Evolutionary conservation across 2,329 filamentous ascomycete genomes (phyloP).

Genomic region (Saccharata proteae): DNA sequence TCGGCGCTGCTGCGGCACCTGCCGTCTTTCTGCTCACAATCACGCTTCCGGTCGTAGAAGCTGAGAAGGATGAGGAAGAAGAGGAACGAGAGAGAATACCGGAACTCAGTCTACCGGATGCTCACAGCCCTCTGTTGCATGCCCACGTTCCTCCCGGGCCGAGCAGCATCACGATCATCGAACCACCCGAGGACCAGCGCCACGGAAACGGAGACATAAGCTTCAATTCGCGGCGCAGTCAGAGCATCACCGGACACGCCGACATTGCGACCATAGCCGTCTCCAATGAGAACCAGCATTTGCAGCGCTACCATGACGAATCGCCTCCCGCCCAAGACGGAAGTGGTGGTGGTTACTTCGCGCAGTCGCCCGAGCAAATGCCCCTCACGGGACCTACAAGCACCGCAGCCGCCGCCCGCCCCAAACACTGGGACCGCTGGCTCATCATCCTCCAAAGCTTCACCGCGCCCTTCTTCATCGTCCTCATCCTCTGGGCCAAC

Average conservation of each 20-base stretch:
- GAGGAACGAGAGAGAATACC: conserved; percentile 11
- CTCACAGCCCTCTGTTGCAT: neutral
- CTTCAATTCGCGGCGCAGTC: neutral
- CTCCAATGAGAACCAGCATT: conserved; percentile 2
- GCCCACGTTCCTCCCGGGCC: conserved; percentile 2
- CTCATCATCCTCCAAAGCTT: conserved; percentile 76
- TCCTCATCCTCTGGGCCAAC: conserved; percentile 64
- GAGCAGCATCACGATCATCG: conserved; percentile 9
- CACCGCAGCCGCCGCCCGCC: conserved; percentile 11
- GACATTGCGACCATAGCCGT: conserved; percentile 4
- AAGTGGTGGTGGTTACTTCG: conserved; percentile 13
- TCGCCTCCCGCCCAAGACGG: too few species aligned
- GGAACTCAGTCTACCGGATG: conserved; percentile 20
- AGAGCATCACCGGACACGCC: conserved; percentile 2
- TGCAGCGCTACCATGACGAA: conserved; percentile 6
- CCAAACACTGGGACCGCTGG: conserved; percentile 77
- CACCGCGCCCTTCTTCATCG: conserved; percentile 72
- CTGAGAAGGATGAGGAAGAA: conserved; percentile 33
- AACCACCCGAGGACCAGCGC: conserved; percentile 5
- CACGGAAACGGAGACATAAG: neutral
- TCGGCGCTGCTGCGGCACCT: conserved; percentile 74
- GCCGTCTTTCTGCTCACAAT: conserved; percentile 83
- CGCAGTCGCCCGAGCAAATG: conserved; percentile 26
- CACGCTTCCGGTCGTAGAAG: conserved; percentile 83
- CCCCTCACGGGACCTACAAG: conserved; percentile 10